phyloP scores from a whole-genome alignment of 441 rosid species.

The Hypseocharis bilobata region DNA sequence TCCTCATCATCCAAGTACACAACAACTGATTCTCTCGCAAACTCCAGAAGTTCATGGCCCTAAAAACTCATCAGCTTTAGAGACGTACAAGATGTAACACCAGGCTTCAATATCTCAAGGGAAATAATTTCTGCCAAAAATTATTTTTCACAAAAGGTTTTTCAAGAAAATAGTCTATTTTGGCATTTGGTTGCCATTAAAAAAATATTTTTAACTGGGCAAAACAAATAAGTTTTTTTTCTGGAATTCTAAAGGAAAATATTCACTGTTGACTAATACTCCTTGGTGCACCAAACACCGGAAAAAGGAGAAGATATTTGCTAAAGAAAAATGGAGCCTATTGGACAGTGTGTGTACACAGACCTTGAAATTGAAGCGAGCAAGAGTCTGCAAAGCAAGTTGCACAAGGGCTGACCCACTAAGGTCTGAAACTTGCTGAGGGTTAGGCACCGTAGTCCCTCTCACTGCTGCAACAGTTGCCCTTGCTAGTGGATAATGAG shows the following conservation, averaged over 20 bases:
- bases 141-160: neutral
- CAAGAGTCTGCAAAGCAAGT: conserved; percentile 93
- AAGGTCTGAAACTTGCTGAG: conserved; percentile 65
- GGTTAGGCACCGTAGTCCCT: conserved; percentile 38
- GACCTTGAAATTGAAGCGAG: conserved; percentile 93
- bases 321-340: neutral
- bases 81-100: conserved; percentile 7
- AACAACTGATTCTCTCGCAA: conserved; percentile 88
- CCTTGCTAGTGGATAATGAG: conserved; percentile 62
- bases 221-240: neutral
- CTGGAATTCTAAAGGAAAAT: neutral
- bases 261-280: neutral
- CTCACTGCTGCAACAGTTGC: conserved; percentile 55
- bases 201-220: neutral
- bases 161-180: neutral
- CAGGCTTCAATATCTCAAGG: conserved; percentile 8
- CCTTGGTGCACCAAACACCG: neutral
- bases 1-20: conserved; percentile 89
- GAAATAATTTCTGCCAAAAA: neutral
- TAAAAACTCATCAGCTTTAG: conserved; percentile 39
- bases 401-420: conserved; percentile 72
- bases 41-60: conserved; percentile 98
- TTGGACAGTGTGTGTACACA: conserved; percentile 15
- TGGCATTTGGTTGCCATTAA: neutral
- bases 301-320: neutral